Evolutionary conservation across 2,329 filamentous ascomycete species (phyloP), one percentile per base, ranked within the genome.

Genomic region (Tolypocladium tundrense): DNA sequence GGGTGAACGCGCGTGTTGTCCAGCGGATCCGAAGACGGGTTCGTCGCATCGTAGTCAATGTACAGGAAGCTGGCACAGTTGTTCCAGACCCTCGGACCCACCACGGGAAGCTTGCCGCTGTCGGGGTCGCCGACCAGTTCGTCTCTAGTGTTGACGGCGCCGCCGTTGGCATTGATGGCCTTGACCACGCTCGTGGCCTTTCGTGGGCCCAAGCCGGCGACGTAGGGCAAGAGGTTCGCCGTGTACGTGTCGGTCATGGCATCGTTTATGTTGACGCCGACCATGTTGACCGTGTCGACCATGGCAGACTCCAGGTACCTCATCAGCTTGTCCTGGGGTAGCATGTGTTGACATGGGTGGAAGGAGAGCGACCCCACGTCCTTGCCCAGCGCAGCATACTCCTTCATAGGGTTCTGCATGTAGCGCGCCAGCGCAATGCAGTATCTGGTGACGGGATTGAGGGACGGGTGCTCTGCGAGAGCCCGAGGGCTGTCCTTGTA

Each of bases 231-330:
- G 1, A 99, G 81, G 63, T 93, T 94, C 16, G 91, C 91, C 10
- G 89, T 88, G 67, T 94, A 91, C 1, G 85, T 70, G 70, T 97
- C 90, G 48, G 80, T 81, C 58, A 96, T 86, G 16, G 92, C 91
- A 63, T 97, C 92, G 66, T 97, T 96, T 68, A 99, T 88, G 66
- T 97, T 90, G 42, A 99, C 90, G 68, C 94, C 94, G 52, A 92
- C 91, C 50, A 99, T 84, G 70, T 99, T 99, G 65, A 99, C 94
- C 82, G 96, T 96, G 70, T 99, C 94, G 13, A 99, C 93, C 85
- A 99, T 90, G 51, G 93, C 91, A n/a, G 90, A 95, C 67, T 99
- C 94, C 19, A 99, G 81, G 60, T 91, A 85, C 70, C 90, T 91
- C 61, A 87, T 77, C 43, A 99, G 80, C 75, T 96, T 92, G 42